Conservation (phyloP, 2,329 filamentous ascomycete genomes). For the Sporothrix protearum region DNA sequence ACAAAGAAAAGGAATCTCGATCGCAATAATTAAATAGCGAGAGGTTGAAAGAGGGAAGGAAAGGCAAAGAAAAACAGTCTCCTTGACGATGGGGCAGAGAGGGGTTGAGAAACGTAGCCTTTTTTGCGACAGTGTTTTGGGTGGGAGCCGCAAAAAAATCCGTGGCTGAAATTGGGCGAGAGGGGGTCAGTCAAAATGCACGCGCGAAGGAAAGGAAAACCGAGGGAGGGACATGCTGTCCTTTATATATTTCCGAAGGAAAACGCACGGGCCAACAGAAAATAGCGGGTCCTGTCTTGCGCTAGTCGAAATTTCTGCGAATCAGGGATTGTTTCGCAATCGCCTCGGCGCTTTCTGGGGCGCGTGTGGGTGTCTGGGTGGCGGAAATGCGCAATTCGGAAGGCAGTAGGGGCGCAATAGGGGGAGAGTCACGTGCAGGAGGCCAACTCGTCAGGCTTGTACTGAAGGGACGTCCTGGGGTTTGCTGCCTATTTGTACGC, state of each 20-base stretch:
- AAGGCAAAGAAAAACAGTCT: conserved; percentile 14
- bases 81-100: neutral
- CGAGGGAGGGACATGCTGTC: conserved; percentile 27
- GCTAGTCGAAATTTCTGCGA: conserved; percentile 28
- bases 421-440: conserved; percentile 17
- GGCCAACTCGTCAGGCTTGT: neutral
- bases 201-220: conserved; percentile 24
- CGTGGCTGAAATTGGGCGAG: conserved; percentile 21
- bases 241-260: conserved; percentile 27
- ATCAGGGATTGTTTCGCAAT: conserved; percentile 28
- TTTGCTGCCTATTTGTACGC: neutral
- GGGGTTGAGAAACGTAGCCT: conserved; percentile 17
- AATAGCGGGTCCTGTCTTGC: conserved; percentile 21
- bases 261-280: conserved; percentile 28
- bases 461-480: neutral
- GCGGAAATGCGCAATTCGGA: neutral
- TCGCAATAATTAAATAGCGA: conserved; percentile 28
- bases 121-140: conserved; percentile 21
- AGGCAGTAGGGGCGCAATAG: neutral
- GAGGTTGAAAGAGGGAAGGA: conserved; percentile 18
- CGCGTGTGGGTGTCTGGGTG: conserved; percentile 25
- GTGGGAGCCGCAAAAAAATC: conserved; percentile 25
- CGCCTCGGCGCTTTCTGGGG: conserved; percentile 25
- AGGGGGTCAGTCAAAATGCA: conserved; percentile 22
- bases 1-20: conserved; percentile 20